These are phyloP conservation scores for Helianthus tuberosus DNA, from an alignment of 129 eudicot genomes.

Conservation along the genomic window DNA sequence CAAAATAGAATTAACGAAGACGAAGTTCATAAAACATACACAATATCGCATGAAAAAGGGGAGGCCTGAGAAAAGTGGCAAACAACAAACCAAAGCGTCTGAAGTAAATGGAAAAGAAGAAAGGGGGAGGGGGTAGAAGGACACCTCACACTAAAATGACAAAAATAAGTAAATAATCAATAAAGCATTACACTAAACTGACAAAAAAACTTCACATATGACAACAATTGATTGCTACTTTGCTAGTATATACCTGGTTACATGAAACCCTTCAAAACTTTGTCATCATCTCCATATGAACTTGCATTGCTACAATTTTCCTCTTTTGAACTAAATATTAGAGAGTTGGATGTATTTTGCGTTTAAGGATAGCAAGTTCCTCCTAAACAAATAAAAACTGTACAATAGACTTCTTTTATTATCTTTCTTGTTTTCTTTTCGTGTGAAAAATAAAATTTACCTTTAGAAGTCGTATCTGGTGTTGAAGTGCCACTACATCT, in stretches of 20 bases:
- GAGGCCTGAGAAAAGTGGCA: too few species aligned
- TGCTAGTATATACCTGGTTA: constrained; percentile 57
- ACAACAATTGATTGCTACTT: not conserved
- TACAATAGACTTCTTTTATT: not conserved
- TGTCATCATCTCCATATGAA: constrained; percentile 39
- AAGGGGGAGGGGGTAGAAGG: too few species aligned
- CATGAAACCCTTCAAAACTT: constrained; percentile 55
- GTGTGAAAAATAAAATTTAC: constrained; percentile 30
- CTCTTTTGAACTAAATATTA: constrained; percentile 46
- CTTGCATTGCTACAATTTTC: constrained; percentile 34
- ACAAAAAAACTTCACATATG: not conserved
- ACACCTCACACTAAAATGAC: too few species aligned
- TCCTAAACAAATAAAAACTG: not conserved
- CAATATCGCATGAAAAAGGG: too few species aligned
- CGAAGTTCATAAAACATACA: too few species aligned
- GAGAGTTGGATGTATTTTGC: constrained; percentile 56
- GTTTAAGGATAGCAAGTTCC: constrained; percentile 40
- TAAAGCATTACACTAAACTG: too few species aligned
- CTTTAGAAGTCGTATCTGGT: constrained; percentile 70
- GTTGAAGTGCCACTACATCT: constrained; percentile 72
- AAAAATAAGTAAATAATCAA: too few species aligned
- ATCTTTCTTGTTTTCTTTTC: not conserved
- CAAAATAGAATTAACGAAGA: too few species aligned
- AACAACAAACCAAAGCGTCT: too few species aligned
- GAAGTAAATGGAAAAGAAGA: too few species aligned